Conservation (phyloP, 179 eudicot genomes). For the Beta macrorhiza region DNA sequence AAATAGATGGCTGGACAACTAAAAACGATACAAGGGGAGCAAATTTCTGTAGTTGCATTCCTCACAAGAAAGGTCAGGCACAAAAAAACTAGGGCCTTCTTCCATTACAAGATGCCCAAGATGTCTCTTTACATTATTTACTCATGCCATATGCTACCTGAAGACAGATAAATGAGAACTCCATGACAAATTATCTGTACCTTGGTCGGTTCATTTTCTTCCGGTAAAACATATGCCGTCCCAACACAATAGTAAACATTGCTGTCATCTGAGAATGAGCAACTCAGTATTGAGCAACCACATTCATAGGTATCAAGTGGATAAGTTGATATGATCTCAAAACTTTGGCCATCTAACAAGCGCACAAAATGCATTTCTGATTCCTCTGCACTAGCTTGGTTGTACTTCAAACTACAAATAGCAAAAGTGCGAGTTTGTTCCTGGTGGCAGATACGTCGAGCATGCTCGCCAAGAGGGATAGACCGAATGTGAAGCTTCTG, state of each 20-base stretch:
- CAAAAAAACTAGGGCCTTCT: not conserved
- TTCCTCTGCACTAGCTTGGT: slow-evolving; percentile 75
- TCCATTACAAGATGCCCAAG: not conserved
- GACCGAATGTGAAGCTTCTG: slow-evolving; percentile 97
- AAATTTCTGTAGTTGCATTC: not conserved
- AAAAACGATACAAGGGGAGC: not conserved
- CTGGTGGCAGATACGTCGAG: slow-evolving; percentile 97
- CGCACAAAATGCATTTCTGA: slow-evolving; percentile 91
- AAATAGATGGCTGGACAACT: not conserved
- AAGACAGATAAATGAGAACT: slow-evolving; percentile 1
- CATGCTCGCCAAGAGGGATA: slow-evolving; percentile 94
- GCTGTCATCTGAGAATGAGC: slow-evolving; percentile 91
- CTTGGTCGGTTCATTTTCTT: slow-evolving; percentile 96
- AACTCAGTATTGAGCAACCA: slow-evolving; percentile 93
- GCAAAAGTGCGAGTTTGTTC: slow-evolving; percentile 95
- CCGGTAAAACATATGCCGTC: slow-evolving; percentile 92
- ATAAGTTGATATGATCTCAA: slow-evolving; percentile 83
- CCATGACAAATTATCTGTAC: slow-evolving; percentile 31
- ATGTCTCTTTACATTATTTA: too few species aligned
- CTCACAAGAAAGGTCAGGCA: not conserved
- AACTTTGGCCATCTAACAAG: slow-evolving; percentile 91
- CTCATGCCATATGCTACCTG: not conserved
- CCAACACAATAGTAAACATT: slow-evolving; percentile 95
- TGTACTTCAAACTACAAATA: slow-evolving; percentile 78
- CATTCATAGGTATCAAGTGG: slow-evolving; percentile 88